Base-by-base conservation (phyloP, 495 filamentous ascomycete species). In the Neurospora sp. region DNA sequence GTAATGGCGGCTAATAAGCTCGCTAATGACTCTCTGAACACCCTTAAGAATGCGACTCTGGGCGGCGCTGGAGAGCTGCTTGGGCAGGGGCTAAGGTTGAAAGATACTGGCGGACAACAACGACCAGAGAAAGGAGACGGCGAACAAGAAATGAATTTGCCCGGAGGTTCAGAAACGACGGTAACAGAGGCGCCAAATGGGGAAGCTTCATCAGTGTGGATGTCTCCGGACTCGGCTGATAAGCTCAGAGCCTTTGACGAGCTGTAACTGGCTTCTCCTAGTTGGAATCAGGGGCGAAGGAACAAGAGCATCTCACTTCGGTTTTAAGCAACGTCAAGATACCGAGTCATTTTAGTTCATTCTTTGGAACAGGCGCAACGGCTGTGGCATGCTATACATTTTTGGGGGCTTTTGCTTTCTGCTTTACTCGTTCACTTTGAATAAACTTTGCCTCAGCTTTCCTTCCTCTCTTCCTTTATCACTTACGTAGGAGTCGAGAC, bases 181-280 rank as follows among this genome's bases (percentile, higher is more conserved):
- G 31, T 39, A 36, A 15, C 34, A 59, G 43, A 48, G 37, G 13
- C 31, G 45, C 39, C 37, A 3, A 71, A 76, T 28, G 28, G 34
- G 17, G 75, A 74, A 5, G 72, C 72, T 19, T 15, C 70, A 5
- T 54, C 40, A 10, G 45, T n/a, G 37, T 24, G 19, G 10, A 71
- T 73, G 19, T 76, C 74, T 69, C 40, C 37, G 11, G 48, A 42
- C 40, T 42, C 69, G 11, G n/a, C 54, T 37, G 78, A 81, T 71
- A 74, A 77, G 21, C 78, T 86, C 42, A 80, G 82, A 75, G 80
- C 72, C 15, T 82, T 86, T 73, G 83, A 85, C 71, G 84, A 86
- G 73, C 70, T 86, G 70, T 86, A 69, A 79, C 13, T 69, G 31
- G 19, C 54, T 66, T 36, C 24, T 66, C 54, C 2, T 31, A 7